Evolutionary conservation across 2,329 filamentous ascomycete species (phyloP).

Genomic region (Pseudopyricularia javanii): DNA sequence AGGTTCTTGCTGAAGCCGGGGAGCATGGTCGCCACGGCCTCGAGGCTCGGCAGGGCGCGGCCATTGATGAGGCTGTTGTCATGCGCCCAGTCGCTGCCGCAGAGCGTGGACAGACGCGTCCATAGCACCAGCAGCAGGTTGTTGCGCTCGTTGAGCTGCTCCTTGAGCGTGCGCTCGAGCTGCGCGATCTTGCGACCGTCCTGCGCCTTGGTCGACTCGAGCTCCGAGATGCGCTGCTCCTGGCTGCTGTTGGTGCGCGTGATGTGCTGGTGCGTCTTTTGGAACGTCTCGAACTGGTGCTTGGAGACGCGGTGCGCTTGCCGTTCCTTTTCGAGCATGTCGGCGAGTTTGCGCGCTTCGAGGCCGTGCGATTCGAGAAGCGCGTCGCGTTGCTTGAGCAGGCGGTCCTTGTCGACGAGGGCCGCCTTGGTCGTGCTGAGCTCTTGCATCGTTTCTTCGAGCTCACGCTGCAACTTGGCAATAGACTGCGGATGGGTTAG

Average conservation of each 20-base stretch:
- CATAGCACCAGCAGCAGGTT: slow-evolving; percentile 78
- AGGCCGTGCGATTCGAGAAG: slow-evolving; percentile 81
- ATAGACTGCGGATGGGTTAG: slow-evolving; percentile 58
- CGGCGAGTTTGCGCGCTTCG: slow-evolving; percentile 72
- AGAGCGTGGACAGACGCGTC: slow-evolving; percentile 76
- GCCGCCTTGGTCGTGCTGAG: slow-evolving; percentile 67
- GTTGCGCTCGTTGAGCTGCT: slow-evolving; percentile 83
- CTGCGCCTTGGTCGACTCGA: slow-evolving; percentile 66
- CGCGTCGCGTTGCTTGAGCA: slow-evolving; percentile 79
- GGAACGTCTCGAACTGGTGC: slow-evolving; percentile 74
- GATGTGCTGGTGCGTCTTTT: slow-evolving; percentile 78
- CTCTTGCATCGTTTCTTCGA: slow-evolving; percentile 73
- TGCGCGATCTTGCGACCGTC: slow-evolving; percentile 66
- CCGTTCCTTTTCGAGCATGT: slow-evolving; percentile 85
- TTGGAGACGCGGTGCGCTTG: slow-evolving; percentile 76
- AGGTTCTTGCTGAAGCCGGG: slow-evolving; percentile 86
- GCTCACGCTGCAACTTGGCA: slow-evolving; percentile 73
- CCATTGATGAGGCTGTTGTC: slow-evolving; percentile 82
- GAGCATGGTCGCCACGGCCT: slow-evolving; percentile 75
- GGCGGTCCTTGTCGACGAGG: slow-evolving; percentile 77
- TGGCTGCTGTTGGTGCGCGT: slow-evolving; percentile 76
- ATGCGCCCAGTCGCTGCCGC: slow-evolving; percentile 85
- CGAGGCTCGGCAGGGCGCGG: slow-evolving; percentile 67
- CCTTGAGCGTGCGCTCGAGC: slow-evolving; percentile 70
- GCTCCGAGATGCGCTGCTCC: slow-evolving; percentile 71